These are phyloP conservation scores for Dichotomopilus funicola DNA, from an alignment of 2,329 filamentous ascomycete genomes.

Conservation along the genomic window DNA sequence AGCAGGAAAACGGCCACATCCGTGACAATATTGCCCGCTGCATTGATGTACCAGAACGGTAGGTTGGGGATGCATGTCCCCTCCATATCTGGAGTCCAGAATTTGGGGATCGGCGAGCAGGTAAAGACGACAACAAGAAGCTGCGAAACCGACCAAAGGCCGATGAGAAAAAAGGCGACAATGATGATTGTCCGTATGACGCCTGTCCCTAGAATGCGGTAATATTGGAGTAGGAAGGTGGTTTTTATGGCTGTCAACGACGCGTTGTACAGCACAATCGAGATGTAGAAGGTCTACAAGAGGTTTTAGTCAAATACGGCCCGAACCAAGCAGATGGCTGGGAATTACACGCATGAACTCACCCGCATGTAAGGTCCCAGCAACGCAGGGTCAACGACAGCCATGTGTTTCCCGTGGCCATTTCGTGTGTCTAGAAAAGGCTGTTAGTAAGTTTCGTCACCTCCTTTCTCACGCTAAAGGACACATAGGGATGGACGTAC, in stretches of 20 bases:
- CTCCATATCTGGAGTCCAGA: conserved; percentile 28
- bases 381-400: conserved; percentile 6
- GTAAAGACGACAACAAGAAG: conserved; percentile 32
- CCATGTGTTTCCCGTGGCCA: conserved; percentile 20
- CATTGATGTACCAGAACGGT: conserved; percentile 33
- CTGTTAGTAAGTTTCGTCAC: too few relatives aligned
- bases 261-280: conserved; percentile 33
- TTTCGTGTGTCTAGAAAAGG: conserved; percentile 16
- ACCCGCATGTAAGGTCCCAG: conserved; percentile 21
- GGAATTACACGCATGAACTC: neutral
- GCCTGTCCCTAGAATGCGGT: conserved; percentile 31
- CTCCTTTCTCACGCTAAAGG: too few relatives aligned
- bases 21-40: conserved; percentile 33
- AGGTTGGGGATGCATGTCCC: conserved; percentile 30
- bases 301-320: neutral
- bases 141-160: conserved; percentile 32
- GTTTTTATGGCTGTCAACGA: conserved; percentile 32
- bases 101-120: conserved; percentile 31
- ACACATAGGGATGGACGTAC: neutral
- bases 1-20: conserved; percentile 33
- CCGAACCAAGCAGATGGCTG: too few relatives aligned
- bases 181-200: conserved; percentile 29
- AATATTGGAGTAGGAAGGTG: conserved; percentile 34
- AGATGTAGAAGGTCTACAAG: conserved; percentile 33
- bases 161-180: conserved; percentile 28